Conservation (phyloP, 2,329 filamentous ascomycete genomes). For the Bipolaris zeicola region DNA sequence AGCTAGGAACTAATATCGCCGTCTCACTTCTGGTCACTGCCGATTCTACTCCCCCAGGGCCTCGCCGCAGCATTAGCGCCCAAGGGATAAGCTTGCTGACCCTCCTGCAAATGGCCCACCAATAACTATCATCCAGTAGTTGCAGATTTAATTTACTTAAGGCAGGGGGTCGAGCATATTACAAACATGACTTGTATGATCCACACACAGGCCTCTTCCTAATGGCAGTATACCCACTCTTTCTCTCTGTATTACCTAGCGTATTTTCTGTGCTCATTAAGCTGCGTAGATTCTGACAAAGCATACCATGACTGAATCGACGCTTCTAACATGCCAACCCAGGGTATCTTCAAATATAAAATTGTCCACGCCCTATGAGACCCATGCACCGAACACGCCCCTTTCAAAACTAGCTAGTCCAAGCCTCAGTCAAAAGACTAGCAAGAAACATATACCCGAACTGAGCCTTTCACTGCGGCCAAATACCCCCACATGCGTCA, state of each 20-base stretch:
- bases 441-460: background rate
- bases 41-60: background rate
- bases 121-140: background rate
- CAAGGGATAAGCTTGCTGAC: constrained; percentile 1
- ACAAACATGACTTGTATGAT: background rate
- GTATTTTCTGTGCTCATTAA: background rate
- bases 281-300: background rate
- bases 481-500: background rate
- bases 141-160: background rate
- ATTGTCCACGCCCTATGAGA: background rate
- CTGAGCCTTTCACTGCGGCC: background rate
- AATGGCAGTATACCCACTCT: background rate
- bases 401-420: background rate
- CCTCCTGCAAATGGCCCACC: background rate
- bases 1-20: background rate
- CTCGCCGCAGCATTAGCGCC: background rate
- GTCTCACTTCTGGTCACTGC: background rate
- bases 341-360: background rate
- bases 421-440: background rate
- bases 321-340: background rate
- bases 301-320: background rate
- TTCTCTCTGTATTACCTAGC: background rate
- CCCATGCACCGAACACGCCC: background rate
- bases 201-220: background rate
- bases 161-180: background rate